Base-by-base conservation (phyloP, 2,329 filamentous ascomycete species). In the Paraphoma chrysanthemicola region DNA sequence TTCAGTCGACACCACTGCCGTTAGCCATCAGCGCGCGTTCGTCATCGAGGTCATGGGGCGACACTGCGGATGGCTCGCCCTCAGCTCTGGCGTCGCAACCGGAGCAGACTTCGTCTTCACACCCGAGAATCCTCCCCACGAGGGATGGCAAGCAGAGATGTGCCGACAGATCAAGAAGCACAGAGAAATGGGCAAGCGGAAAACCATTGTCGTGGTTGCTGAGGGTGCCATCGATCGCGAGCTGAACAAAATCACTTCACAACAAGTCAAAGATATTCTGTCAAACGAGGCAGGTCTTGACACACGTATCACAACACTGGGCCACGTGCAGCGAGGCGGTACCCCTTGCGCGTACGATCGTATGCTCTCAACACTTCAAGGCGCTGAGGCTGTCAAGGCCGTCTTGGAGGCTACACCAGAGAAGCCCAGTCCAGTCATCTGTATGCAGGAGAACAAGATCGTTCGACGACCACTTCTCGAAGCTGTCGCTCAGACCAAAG, bases 401-500 rank as follows among this genome's bases (percentile, higher is more conserved):
- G 70, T 73, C 10, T 59, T 73, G 42, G 70, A 74, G 50, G 71
- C 69, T 29, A 96, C 88, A 0, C 93, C 95, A 9, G 90, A 95
- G 43, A 94, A 91, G 0, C 91, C 92, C 53, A 97, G 93, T 47
- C 94, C 93, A 55, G 93, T 99, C 72, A 98, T 99, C 73, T 93
- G 93, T 67, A 93, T 99, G 66, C 93, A 90, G 62, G 95, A 99
- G 82, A 98, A 98, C 85, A 96, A 99, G 81, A 98, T 99, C 73
- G 88, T 93, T 63, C 88, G 93, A 53, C 93, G 93, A 68, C 90
- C 93, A 17, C 82, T 99, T 28, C 90, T 98, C 82, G 86, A 96
- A 73, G 93, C 95, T 1, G 95, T 99, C 10, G 81, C 86, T 45
- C 86, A 93, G 70, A 99, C 95, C 29, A 90, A 97, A 76, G 85